phyloP scores from a whole-genome alignment of 1,284 basidiomycete species.

The Cryptococcus hybrid region DNA sequence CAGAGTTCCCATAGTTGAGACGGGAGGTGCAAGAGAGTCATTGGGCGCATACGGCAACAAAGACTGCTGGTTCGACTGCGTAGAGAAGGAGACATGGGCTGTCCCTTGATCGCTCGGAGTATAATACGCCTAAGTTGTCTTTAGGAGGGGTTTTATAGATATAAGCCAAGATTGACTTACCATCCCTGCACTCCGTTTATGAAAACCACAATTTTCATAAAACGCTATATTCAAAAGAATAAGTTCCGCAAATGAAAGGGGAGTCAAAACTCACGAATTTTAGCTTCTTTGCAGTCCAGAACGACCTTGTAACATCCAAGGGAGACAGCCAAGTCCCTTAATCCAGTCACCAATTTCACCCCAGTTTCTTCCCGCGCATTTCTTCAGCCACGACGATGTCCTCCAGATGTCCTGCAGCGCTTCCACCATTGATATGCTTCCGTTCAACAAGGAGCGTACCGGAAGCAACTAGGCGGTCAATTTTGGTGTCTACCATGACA shows the following conservation, averaged over 20 bases:
- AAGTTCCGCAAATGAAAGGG: conserved; percentile 36
- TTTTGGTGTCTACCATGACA: conserved; percentile 72
- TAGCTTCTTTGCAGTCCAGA: conserved; percentile 85
- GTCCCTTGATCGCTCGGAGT: background rate
- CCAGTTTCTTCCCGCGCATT: conserved; percentile 79
- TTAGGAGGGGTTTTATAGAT: background rate
- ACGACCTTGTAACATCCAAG: conserved; percentile 92
- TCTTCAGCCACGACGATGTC: conserved; percentile 86
- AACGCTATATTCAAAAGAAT: conserved; percentile 62
- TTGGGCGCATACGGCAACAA: background rate
- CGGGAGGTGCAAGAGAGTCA: conserved; percentile 1
- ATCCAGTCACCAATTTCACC: conserved; percentile 74
- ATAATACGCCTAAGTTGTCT: background rate
- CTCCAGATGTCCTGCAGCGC: conserved; percentile 87
- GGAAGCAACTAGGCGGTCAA: conserved; percentile 78
- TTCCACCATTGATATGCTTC: conserved; percentile 83
- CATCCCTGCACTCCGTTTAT: conserved; percentile 15
- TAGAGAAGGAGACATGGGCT: conserved; percentile 2
- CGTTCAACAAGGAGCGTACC: conserved; percentile 84
- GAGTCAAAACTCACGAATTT: conserved; percentile 64
- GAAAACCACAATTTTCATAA: conserved; percentile 87
- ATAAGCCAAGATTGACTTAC: background rate
- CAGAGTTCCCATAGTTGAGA: background rate
- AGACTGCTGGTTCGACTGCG: too few species aligned
- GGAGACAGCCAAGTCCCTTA: conserved; percentile 72